Conservation (phyloP, 306 rosid genomes). For the Quercus engelmannii region DNA sequence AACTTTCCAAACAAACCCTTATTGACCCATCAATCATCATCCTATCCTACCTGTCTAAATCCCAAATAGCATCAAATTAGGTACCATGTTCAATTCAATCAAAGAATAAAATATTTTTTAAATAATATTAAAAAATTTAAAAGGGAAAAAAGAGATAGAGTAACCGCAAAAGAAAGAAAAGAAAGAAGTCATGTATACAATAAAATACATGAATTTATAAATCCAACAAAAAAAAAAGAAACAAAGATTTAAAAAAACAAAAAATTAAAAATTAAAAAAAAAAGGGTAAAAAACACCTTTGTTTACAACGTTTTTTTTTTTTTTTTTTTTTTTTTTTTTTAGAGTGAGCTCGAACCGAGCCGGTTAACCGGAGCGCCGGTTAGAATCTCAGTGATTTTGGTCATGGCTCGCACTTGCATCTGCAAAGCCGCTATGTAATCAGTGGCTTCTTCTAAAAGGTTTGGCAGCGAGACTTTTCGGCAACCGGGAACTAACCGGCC, state of each 20-base stretch:
- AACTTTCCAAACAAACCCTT: not conserved
- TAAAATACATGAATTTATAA: constrained; percentile 53
- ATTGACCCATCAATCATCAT: not conserved
- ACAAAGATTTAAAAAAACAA: constrained; percentile 17
- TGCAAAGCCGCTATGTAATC: constrained; percentile 83
- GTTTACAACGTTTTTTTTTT: not conserved
- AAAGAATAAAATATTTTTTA: not conserved
- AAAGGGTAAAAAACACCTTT: constrained; percentile 31
- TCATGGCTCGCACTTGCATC: constrained; percentile 94
- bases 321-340: not conserved
- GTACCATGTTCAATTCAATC: constrained; percentile 34
- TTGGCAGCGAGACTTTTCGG: constrained; percentile 63
- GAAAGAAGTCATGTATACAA: constrained; percentile 49
- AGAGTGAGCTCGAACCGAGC: constrained; percentile 17
- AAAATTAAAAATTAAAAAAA: not conserved
- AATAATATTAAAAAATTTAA: not conserved
- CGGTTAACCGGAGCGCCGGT: constrained; percentile 40
- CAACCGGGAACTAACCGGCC: constrained; percentile 91
- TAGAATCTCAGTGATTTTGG: constrained; percentile 60
- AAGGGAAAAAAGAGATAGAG: constrained; percentile 3
- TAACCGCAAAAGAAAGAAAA: constrained; percentile 29
- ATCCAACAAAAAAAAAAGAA: constrained; percentile 18
- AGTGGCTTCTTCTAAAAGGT: constrained; percentile 81
- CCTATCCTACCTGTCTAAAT: not conserved
- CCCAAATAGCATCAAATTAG: constrained; percentile 26